Evolutionary conservation across 768 basidiomycete genomes (phyloP).

Genomic region (Albatrellus ellisii): DNA sequence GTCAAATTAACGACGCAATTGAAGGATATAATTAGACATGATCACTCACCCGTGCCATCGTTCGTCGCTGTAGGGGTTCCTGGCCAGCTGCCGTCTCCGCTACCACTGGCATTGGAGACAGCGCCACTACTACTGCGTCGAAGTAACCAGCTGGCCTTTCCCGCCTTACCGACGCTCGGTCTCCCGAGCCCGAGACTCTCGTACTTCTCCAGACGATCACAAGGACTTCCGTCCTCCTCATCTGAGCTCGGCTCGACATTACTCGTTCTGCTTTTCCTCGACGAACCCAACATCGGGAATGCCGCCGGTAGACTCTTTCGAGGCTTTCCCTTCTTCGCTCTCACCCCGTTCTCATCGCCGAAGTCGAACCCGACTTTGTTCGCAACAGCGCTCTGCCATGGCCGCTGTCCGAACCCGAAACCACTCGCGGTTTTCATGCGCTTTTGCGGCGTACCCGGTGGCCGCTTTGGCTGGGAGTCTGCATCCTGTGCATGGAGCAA

Average conservation of each 20-base stretch:
- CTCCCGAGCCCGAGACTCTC: constrained; percentile 54
- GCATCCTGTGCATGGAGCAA: constrained; percentile 36
- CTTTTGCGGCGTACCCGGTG: constrained; percentile 79
- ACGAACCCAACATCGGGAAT: constrained; percentile 31
- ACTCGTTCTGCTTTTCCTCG: background rate
- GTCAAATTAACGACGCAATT: constrained; percentile 2
- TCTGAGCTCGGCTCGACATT: constrained; percentile 43
- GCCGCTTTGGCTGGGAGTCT: constrained; percentile 44
- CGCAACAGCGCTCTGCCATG: constrained; percentile 75
- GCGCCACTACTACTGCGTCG: constrained; percentile 73
- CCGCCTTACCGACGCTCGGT: constrained; percentile 23
- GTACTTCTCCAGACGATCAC: constrained; percentile 36
- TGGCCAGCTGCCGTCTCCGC: constrained; percentile 31
- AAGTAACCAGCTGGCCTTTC: constrained; percentile 47
- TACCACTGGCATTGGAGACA: constrained; percentile 40
- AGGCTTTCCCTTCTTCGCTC: constrained; percentile 30
- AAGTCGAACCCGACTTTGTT: constrained; percentile 44
- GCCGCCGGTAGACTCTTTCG: constrained; percentile 69
- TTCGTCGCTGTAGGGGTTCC: constrained; percentile 49
- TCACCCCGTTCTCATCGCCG: constrained; percentile 24
- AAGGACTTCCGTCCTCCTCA: constrained; percentile 40
- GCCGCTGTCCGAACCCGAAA: constrained; percentile 27
- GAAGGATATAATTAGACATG: background rate
- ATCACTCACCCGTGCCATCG: constrained; percentile 27
- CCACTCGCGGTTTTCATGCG: constrained; percentile 37